phyloP scores from a whole-genome alignment of 441 rosid species.

The Syzygium syzygioides region DNA sequence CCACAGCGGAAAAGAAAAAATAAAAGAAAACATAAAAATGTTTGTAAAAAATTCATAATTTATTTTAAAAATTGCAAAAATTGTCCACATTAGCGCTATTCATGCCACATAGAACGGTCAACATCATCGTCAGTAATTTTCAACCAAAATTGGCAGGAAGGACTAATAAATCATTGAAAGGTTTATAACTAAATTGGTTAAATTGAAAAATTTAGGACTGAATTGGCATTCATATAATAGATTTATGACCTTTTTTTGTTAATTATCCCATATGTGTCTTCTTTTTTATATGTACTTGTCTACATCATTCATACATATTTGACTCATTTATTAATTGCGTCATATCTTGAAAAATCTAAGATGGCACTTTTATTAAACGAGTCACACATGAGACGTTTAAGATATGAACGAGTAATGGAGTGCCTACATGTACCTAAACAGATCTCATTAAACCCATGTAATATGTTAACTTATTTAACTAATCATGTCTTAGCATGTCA shows the following conservation, averaged over 20 bases:
- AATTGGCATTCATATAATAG: fast-evolving
- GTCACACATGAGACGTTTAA: not conserved
- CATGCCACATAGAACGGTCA: not conserved
- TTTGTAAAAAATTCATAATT: not conserved
- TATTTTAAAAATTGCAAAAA: too few species aligned
- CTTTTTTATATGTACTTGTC: not conserved
- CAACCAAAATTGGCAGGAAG: not conserved
- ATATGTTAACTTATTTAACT: not conserved
- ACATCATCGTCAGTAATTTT: fast-evolving
- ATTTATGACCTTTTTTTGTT: not conserved
- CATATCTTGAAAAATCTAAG: not conserved
- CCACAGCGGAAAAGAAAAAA: not conserved
- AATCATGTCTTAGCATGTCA: not conserved
- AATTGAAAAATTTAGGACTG: not conserved
- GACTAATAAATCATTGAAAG: not conserved
- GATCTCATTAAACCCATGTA: not conserved
- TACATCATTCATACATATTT: not conserved
- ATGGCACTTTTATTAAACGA: not conserved
- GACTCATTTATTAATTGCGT: not conserved
- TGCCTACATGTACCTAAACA: not conserved
- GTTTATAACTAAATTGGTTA: fast-evolving
- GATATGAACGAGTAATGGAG: not conserved
- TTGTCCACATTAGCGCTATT: fast-evolving
- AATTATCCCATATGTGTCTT: too few species aligned
- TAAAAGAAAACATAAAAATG: too few species aligned